Conservation (phyloP, 75 land plant species). For the Isoetes taiwanensis region DNA sequence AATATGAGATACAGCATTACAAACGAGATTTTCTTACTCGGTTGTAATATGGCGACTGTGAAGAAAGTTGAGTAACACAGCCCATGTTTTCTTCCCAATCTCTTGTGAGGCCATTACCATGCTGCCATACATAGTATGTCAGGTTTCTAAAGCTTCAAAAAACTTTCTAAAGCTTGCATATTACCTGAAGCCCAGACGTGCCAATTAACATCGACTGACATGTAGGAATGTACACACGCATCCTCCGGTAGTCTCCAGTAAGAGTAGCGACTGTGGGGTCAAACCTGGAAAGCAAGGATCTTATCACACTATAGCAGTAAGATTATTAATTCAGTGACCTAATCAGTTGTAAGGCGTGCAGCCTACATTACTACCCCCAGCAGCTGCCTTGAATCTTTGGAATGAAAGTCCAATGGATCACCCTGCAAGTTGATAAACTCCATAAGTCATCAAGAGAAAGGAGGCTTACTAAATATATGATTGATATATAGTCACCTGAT, state of each 20-base stretch:
- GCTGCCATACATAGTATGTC: neutral
- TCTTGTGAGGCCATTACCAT: conserved; percentile 28
- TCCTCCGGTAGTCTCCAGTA: conserved; percentile 55
- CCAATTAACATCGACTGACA: conserved; percentile 48
- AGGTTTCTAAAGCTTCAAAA: neutral
- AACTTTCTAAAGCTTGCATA: too few relatives aligned
- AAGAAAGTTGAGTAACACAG: conserved; percentile 39
- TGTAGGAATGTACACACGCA: conserved; percentile 52
- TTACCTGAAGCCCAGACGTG: conserved; percentile 41
- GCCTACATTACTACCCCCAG: neutral
- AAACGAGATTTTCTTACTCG: conserved; percentile 18
- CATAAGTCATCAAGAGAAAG: neutral
- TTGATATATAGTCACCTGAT: too few relatives aligned
- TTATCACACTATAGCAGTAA: too few relatives aligned
- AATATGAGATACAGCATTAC: neutral
- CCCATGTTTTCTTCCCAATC: conserved; percentile 51
- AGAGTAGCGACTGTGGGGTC: conserved; percentile 55
- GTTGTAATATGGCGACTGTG: conserved; percentile 51
- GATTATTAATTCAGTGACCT: too few relatives aligned
- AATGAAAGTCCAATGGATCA: conserved; percentile 8
- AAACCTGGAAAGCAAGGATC: conserved; percentile 47
- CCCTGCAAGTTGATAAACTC: conserved; percentile 18
- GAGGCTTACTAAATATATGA: neutral
- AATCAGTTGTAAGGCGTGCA: too few relatives aligned
- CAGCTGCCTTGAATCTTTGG: conserved; percentile 12